Evolutionary conservation across 345 rosid species (phyloP).

Genomic region (Atalantia buxifolia): DNA sequence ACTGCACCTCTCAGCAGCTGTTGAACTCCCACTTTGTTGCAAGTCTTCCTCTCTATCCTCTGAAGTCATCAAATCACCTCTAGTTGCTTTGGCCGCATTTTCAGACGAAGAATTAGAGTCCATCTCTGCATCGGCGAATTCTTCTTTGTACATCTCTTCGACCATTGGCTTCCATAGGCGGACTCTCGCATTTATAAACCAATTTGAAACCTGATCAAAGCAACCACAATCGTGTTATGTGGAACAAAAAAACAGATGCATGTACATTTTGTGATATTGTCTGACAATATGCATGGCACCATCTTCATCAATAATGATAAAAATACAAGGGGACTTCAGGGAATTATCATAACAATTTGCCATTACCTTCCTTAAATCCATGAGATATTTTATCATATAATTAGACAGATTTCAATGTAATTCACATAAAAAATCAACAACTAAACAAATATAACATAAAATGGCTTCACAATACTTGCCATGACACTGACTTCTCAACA

Average conservation of each 20-base stretch:
- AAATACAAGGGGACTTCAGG: neutral
- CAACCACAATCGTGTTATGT: neutral
- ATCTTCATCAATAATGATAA: neutral
- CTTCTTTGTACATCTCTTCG: conserved; percentile 99
- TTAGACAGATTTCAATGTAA: neutral
- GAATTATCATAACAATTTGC: neutral
- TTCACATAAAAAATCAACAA: neutral
- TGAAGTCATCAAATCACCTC: conserved; percentile 24
- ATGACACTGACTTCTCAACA: neutral
- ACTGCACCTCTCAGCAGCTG: conserved; percentile 37
- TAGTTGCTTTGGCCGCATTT: conserved; percentile 40
- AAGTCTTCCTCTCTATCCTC: conserved; percentile 50
- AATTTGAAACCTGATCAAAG: conserved; percentile 73
- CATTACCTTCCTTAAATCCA: neutral
- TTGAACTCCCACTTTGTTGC: conserved; percentile 51
- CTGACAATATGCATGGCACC: neutral
- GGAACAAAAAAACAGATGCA: neutral
- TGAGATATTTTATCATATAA: neutral
- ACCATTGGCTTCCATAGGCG: conserved; percentile 99
- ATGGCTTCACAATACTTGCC: neutral
- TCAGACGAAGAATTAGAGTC: conserved; percentile 76
- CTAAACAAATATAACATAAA: neutral
- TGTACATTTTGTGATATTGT: neutral
- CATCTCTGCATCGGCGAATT: conserved; percentile 66
- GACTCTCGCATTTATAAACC: conserved; percentile 98